phyloP scores from a whole-genome alignment of 129 eudicot genomes.

The Ambrosia artemisiifolia region DNA sequence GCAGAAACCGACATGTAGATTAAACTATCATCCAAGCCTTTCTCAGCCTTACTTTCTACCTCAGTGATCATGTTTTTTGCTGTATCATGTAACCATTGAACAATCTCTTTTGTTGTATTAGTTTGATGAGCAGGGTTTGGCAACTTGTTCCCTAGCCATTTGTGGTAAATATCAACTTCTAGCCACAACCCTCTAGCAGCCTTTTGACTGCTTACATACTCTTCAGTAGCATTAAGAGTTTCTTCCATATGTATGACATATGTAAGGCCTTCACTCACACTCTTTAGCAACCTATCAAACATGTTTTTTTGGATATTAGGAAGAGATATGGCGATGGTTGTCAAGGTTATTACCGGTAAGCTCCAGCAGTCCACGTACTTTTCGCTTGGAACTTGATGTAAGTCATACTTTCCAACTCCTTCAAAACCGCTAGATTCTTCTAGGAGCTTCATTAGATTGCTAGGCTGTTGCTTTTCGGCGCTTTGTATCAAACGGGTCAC shows the following conservation, averaged over 20 bases:
- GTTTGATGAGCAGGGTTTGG: background rate
- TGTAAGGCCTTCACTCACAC: slow-evolving; percentile 5
- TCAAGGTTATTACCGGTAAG: background rate
- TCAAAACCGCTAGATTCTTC: background rate
- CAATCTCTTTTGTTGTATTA: background rate
- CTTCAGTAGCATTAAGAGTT: background rate
- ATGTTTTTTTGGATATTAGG: background rate
- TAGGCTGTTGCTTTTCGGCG: slow-evolving; percentile 4
- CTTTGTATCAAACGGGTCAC: background rate
- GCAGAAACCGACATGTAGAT: background rate
- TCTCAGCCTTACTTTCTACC: background rate
- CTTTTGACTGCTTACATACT: background rate
- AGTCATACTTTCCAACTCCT: background rate
- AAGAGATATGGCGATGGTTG: background rate
- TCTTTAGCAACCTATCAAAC: background rate
- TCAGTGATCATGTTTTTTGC: background rate
- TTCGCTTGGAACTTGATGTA: background rate
- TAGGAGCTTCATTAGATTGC: slow-evolving; percentile 3
- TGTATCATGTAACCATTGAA: background rate
- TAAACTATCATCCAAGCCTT: background rate
- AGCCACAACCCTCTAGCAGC: background rate
- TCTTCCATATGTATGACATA: background rate
- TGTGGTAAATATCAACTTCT: background rate
- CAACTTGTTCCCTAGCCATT: background rate
- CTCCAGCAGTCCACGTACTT: background rate